These are phyloP conservation scores for Darksidea phi DNA, from an alignment of 495 filamentous ascomycete genomes.

Conservation along the genomic window DNA sequence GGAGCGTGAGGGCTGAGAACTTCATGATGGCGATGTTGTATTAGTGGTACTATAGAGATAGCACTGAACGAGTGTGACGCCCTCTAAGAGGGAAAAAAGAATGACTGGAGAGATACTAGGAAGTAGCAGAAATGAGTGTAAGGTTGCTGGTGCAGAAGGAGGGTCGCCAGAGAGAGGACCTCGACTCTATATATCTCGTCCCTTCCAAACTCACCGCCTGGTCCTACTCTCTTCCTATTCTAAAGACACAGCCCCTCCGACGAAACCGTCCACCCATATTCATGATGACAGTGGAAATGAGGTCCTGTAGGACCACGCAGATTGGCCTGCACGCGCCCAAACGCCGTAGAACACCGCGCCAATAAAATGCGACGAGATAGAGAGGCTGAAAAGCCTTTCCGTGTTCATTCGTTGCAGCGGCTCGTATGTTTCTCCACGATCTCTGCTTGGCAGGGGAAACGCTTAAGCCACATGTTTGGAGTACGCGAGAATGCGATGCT, in stretches of 20 bases:
- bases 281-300: constrained; percentile 27
- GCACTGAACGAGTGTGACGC: neutral
- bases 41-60: constrained; percentile 13
- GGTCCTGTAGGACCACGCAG: neutral
- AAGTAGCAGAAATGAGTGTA: constrained; percentile 9
- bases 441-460: constrained; percentile 22
- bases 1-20: constrained; percentile 17
- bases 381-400: neutral
- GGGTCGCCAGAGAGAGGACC: neutral
- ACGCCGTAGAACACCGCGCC: neutral
- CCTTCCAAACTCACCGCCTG: neutral
- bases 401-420: constrained; percentile 12
- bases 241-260: constrained; percentile 7
- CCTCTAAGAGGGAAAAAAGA: neutral
- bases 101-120: too few relatives aligned
- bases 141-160: constrained; percentile 5
- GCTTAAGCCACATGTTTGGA: constrained; percentile 4
- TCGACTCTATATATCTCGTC: neutral
- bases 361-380: neutral
- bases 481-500: neutral
- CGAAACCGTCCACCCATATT: neutral
- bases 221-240: neutral
- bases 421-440: constrained; percentile 26
- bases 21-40: constrained; percentile 24
- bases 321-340: neutral